A percentile compares a stretch with the other conserved stretches of the same genome.
These are phyloP conservation scores for Pyrenochaeta sp. DNA, from an alignment of 2,329 filamentous ascomycete genomes.

Conservation along the genomic window DNA sequence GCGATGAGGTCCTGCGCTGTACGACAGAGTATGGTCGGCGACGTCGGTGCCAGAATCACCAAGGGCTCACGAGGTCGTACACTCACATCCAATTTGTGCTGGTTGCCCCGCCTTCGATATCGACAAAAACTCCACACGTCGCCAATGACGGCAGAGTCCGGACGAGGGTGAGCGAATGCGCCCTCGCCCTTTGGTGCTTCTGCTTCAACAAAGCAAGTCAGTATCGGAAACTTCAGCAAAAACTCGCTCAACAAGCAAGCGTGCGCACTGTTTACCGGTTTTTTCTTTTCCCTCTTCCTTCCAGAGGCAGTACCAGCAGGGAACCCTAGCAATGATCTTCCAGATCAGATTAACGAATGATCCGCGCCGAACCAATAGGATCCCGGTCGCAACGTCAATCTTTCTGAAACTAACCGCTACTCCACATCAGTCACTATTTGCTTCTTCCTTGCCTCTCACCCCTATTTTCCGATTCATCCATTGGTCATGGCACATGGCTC, in stretches of 20 bases:
- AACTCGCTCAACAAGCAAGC: background rate
- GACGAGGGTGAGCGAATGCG: conserved; percentile 31
- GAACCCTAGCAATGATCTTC: conserved; percentile 37
- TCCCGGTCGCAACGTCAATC: conserved; percentile 20
- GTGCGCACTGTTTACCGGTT: conserved; percentile 9
- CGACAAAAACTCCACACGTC: conserved; percentile 17
- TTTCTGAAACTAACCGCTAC: conserved; percentile 39
- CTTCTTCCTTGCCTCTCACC: conserved; percentile 24
- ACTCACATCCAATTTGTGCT: conserved; percentile 18
- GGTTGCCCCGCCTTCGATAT: conserved; percentile 24
- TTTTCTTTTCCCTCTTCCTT: conserved; percentile 10
- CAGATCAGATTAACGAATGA: conserved; percentile 48
- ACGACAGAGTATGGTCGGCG: conserved; percentile 39
- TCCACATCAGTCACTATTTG: conserved; percentile 19
- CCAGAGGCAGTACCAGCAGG: conserved; percentile 21
- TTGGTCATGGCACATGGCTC: conserved; percentile 23
- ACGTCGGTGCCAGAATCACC: conserved; percentile 30
- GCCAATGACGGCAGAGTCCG: conserved; percentile 7
- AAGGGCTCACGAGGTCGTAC: conserved; percentile 21
- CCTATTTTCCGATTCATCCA: conserved; percentile 19
- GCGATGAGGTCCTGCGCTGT: conserved; percentile 22
- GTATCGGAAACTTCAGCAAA: background rate
- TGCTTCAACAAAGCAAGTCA: conserved; percentile 4
- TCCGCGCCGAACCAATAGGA: conserved; percentile 41
- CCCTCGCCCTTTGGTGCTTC: background rate